Evolutionary conservation across 2,329 filamentous ascomycete genomes (phyloP).

Genomic region (Pseudohalonectria lignicola): DNA sequence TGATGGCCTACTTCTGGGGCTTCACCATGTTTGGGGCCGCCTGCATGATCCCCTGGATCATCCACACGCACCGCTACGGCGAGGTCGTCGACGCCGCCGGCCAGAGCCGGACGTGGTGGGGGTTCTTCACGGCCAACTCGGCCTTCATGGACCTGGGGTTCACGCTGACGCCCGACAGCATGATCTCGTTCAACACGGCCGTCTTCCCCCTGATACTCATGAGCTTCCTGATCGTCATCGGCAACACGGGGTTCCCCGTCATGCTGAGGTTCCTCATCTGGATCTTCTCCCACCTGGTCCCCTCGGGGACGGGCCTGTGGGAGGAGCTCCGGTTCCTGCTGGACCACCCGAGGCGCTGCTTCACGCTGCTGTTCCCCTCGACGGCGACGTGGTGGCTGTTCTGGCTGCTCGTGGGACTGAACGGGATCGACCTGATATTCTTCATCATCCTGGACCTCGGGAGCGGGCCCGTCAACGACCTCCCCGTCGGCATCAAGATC

Average conservation of each 20-base stretch:
- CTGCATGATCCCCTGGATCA: conserved; percentile 72
- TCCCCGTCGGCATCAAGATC: conserved; percentile 66
- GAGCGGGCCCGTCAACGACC: conserved; percentile 51
- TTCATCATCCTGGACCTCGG: conserved; percentile 90
- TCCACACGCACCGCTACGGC: conserved; percentile 49
- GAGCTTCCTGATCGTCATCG: conserved; percentile 82
- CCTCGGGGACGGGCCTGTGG: conserved; percentile 59
- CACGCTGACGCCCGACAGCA: conserved; percentile 85
- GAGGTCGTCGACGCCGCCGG: conserved; percentile 49
- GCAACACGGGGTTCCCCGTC: conserved; percentile 90
- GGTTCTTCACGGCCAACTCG: conserved; percentile 76
- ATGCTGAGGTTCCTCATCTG: conserved; percentile 93
- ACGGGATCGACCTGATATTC: conserved; percentile 76
- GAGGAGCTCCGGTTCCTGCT: conserved; percentile 86
- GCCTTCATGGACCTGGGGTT: conserved; percentile 94
- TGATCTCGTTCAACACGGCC: conserved; percentile 76
- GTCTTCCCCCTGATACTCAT: conserved; percentile 66
- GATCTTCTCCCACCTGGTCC: conserved; percentile 57
- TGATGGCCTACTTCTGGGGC: conserved; percentile 70
- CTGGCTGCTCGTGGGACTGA: conserved; percentile 70
- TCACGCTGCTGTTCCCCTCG: conserved; percentile 85
- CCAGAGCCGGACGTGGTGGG: conserved; percentile 75
- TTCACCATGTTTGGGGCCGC: conserved; percentile 71
- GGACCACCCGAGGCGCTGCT: conserved; percentile 91
- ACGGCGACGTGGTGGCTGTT: conserved; percentile 95